phyloP scores from a whole-genome alignment of 2,329 filamentous ascomycete genomes.

The Lecanicillium sp. region DNA sequence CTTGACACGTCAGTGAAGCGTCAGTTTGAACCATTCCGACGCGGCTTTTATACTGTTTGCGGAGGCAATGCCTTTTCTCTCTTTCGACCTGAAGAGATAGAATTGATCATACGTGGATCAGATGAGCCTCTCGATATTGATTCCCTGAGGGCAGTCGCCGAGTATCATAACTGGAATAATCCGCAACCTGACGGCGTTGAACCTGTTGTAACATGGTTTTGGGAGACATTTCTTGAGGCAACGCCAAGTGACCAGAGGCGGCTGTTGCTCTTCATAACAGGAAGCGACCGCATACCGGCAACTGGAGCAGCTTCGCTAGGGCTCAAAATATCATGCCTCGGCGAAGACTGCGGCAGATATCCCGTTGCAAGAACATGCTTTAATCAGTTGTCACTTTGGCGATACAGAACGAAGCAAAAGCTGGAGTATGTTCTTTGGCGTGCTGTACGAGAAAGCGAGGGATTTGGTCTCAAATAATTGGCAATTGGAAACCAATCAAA shows the following conservation, averaged over 20 bases:
- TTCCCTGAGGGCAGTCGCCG: constrained; percentile 66
- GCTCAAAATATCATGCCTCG: constrained; percentile 68
- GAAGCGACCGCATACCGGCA: constrained; percentile 82
- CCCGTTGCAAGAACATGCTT: constrained; percentile 89
- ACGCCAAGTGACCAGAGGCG: constrained; percentile 62
- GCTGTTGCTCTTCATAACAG: constrained; percentile 79
- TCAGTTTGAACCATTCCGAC: constrained; percentile 89
- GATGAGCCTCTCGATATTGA: constrained; percentile 75
- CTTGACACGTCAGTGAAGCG: constrained; percentile 69
- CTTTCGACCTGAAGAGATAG: constrained; percentile 86
- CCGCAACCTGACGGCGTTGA: constrained; percentile 49
- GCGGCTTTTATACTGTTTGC: constrained; percentile 88
- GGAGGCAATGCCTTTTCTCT: constrained; percentile 80
- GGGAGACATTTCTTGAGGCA: constrained; percentile 67
- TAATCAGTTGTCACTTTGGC: constrained; percentile 71
- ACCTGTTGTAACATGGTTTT: constrained; percentile 76
- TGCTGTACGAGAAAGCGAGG: constrained; percentile 83
- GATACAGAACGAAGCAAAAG: constrained; percentile 57
- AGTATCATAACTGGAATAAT: constrained; percentile 71
- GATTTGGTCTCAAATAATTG: constrained; percentile 74
- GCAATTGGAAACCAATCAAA: too few species aligned
- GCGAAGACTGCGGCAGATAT: constrained; percentile 65
- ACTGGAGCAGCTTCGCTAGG: constrained; percentile 74
- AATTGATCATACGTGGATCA: constrained; percentile 75
- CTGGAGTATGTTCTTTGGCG: constrained; percentile 70